A percentile compares a stretch with the other conserved stretches of the same genome.
Conservation (phyloP, 306 rosid species). For the Gynostemma pentaphyllum region DNA sequence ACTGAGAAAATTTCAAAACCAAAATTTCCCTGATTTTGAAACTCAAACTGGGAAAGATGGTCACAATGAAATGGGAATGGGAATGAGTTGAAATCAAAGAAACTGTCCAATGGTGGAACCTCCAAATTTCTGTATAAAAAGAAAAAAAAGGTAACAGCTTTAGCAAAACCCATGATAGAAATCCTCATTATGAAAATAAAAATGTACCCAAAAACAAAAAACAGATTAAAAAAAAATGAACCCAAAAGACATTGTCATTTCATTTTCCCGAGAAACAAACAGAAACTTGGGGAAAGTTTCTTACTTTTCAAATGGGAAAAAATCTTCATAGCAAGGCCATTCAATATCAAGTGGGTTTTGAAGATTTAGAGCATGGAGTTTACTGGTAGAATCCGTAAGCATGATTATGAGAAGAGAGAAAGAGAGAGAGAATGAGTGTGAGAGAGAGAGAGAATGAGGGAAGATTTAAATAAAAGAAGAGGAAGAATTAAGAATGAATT, state of each 20-base stretch:
- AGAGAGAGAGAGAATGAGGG: background rate
- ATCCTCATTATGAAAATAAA: too few species aligned
- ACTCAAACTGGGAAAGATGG: slow-evolving; percentile 17
- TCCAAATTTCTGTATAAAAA: slow-evolving; percentile 24
- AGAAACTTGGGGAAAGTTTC: background rate
- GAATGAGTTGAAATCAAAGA: slow-evolving; percentile 5
- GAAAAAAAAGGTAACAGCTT: background rate
- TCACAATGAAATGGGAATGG: slow-evolving; percentile 12
- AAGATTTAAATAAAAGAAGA: background rate
- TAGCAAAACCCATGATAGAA: background rate
- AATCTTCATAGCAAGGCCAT: slow-evolving; percentile 8
- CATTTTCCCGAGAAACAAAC: slow-evolving; percentile 3
- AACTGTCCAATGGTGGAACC: slow-evolving; percentile 20
- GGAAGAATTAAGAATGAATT: background rate
- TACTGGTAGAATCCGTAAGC: slow-evolving; percentile 26
- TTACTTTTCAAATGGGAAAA: slow-evolving; percentile 21
- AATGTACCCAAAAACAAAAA: too few species aligned
- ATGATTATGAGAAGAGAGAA: background rate
- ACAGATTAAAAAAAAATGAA: too few species aligned
- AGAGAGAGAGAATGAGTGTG: background rate
- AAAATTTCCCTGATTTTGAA: slow-evolving; percentile 24
- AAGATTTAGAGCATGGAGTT: slow-evolving; percentile 18
- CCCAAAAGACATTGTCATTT: too few species aligned
- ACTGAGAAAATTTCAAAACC: slow-evolving; percentile 9
- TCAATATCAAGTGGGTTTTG: slow-evolving; percentile 20